phyloP scores from a whole-genome alignment of 495 filamentous ascomycete genomes.

The Aspergillus leporis region DNA sequence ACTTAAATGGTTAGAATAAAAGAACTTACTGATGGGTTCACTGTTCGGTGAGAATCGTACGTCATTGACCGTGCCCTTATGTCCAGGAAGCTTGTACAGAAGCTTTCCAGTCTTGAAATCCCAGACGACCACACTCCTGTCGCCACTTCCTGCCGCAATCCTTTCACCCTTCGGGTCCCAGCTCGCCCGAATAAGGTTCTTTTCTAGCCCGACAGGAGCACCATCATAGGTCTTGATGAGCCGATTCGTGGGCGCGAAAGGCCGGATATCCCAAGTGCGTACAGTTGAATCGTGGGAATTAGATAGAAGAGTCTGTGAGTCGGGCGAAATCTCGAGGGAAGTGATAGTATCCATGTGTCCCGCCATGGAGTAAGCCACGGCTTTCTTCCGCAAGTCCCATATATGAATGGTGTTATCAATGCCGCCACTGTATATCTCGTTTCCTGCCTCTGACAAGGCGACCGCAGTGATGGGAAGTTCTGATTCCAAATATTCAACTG shows the following conservation, averaged over 20 bases:
- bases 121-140: conserved; percentile 91
- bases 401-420: conserved; percentile 98
- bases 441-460: conserved; percentile 86
- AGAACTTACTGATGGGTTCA: conserved; percentile 83
- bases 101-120: conserved; percentile 79
- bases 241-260: conserved; percentile 86
- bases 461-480: conserved; percentile 93
- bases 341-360: conserved; percentile 93
- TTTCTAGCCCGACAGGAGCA: conserved; percentile 81
- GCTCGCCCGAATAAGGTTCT: conserved; percentile 87
- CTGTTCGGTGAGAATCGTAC: conserved; percentile 82
- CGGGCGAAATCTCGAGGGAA: conserved; percentile 84
- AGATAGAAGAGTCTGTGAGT: conserved; percentile 85
- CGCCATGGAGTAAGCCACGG: conserved; percentile 79
- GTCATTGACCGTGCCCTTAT: conserved; percentile 94
- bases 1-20: conserved; percentile 1
- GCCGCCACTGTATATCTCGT: conserved; percentile 91
- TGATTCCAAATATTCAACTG: conserved; percentile 83
- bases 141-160: conserved; percentile 86
- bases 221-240: conserved; percentile 86
- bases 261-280: conserved; percentile 92
- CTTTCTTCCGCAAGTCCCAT: conserved; percentile 93
- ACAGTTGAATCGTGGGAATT: conserved; percentile 93
- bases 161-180: conserved; percentile 87
- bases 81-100: conserved; percentile 90